Conservation (phyloP, 2,329 filamentous ascomycete genomes). For the Emergomyces pasteurianus region DNA sequence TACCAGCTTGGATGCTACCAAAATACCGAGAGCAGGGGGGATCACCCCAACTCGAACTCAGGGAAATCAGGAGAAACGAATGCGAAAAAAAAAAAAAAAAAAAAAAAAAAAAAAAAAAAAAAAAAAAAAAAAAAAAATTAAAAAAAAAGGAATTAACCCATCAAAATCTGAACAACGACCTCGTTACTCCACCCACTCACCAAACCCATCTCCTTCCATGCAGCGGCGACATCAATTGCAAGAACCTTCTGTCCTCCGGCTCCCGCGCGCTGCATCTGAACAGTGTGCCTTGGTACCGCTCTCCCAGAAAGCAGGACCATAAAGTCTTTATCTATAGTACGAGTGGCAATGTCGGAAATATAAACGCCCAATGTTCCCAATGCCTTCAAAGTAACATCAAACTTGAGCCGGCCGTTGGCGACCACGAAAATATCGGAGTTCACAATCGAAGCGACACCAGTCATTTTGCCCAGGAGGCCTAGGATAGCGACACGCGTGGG, state of each 20-base stretch:
- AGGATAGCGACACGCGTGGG: constrained; percentile 49
- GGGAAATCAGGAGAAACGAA: background rate
- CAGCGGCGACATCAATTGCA: constrained; percentile 62
- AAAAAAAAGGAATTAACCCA: constrained; percentile 17
- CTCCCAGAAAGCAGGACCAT: constrained; percentile 63
- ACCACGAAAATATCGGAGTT: constrained; percentile 47
- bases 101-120: no score
- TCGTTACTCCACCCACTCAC: constrained; percentile 70
- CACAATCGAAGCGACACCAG: constrained; percentile 66
- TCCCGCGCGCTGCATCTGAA: constrained; percentile 35
- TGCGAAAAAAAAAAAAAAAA: no score
- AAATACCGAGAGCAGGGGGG: background rate
- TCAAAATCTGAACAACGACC: constrained; percentile 54
- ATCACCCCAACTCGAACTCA: background rate
- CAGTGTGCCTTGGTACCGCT: constrained; percentile 55
- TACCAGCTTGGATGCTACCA: background rate
- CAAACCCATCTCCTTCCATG: constrained; percentile 65
- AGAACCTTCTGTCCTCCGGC: constrained; percentile 46
- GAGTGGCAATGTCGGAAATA: constrained; percentile 53
- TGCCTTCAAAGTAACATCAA: constrained; percentile 65
- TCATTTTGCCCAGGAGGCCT: constrained; percentile 80
- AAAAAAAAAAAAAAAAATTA: no score
- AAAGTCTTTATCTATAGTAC: constrained; percentile 52
- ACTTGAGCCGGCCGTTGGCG: constrained; percentile 47
- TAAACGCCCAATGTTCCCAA: constrained; percentile 63